Conservation (phyloP, 2,329 filamentous ascomycete species). For the Aspergillus eucalypticola region DNA sequence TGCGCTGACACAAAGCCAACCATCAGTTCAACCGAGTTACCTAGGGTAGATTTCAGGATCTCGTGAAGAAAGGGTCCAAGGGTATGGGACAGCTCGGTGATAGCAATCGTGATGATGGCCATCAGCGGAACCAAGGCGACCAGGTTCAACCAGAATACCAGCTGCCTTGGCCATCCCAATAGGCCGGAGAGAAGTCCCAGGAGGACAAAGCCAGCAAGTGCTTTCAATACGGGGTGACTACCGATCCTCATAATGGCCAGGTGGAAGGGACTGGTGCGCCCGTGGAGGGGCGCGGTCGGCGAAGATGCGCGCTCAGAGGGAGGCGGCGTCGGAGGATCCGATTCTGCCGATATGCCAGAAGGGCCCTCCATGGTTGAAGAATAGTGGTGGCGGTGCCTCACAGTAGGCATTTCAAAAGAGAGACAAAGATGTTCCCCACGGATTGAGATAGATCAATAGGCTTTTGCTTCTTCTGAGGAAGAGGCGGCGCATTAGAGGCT, state of each 20-base stretch:
- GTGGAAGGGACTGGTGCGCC: neutral
- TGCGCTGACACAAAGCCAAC: conserved; percentile 71
- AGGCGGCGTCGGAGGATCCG: neutral
- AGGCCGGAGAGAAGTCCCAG: conserved; percentile 73
- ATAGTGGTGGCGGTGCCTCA: conserved; percentile 3
- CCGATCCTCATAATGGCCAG: conserved; percentile 2
- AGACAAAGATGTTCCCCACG: neutral
- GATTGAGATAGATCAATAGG: neutral
- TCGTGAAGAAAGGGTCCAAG: conserved; percentile 74
- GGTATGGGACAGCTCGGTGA: conserved; percentile 69
- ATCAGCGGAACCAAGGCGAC: conserved; percentile 81
- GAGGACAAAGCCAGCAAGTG: conserved; percentile 63
- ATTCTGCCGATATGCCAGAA: neutral
- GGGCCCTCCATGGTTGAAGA: neutral
- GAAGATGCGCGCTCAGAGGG: neutral
- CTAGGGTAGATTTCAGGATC: conserved; percentile 80
- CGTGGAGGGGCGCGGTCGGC: neutral
- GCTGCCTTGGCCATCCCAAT: conserved; percentile 54
- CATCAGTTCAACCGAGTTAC: conserved; percentile 80
- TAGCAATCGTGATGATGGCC: conserved; percentile 74
- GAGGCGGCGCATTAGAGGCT: neutral
- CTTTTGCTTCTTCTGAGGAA: neutral
- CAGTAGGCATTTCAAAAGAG: neutral
- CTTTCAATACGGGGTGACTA: conserved; percentile 57
- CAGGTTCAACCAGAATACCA: conserved; percentile 79